A percentile compares a stretch with the other conserved stretches of the same genome.
Evolutionary conservation across 345 rosid species (phyloP).

Genomic region (Lepidium didymum): DNA sequence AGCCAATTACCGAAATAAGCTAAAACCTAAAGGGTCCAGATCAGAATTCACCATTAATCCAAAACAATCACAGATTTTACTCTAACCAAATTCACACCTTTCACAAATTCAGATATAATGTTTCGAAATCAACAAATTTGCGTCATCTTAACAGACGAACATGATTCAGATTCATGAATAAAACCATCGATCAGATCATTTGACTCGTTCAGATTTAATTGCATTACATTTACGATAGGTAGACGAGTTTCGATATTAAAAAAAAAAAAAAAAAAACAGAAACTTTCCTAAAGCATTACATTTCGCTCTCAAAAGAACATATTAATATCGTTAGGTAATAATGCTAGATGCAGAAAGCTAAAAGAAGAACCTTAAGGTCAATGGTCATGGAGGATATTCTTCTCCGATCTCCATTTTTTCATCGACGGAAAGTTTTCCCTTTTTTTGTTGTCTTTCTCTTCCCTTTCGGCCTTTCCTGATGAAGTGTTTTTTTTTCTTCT

Average conservation of each 20-base stretch:
- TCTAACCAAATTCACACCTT: background rate
- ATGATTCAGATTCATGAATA: slow-evolving; percentile 4
- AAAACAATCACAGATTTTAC: slow-evolving; percentile 9
- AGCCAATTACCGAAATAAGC: background rate
- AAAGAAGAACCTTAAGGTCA: slow-evolving; percentile 31
- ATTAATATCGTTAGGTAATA: background rate
- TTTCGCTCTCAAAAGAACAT: background rate
- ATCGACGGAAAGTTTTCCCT: slow-evolving; percentile 19
- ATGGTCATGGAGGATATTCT: slow-evolving; percentile 38
- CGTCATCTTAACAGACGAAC: background rate
- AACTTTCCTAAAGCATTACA: slow-evolving; percentile 3
- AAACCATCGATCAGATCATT: slow-evolving; percentile 23
- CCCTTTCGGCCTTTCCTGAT: background rate
- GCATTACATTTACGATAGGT: background rate
- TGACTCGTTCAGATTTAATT: background rate
- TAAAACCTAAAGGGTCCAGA: background rate
- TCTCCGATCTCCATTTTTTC: slow-evolving; percentile 44
- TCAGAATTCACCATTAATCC: slow-evolving; percentile 11
- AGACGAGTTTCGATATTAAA: background rate
- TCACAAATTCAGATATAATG: background rate
- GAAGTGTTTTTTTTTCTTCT: background rate
- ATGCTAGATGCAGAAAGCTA: background rate
- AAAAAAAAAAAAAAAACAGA: background rate
- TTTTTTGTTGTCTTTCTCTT: slow-evolving; percentile 8
- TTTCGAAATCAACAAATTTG: background rate